Base-by-base conservation (phyloP, 2,329 filamentous ascomycete species). In the Penicillium sp. region DNA sequence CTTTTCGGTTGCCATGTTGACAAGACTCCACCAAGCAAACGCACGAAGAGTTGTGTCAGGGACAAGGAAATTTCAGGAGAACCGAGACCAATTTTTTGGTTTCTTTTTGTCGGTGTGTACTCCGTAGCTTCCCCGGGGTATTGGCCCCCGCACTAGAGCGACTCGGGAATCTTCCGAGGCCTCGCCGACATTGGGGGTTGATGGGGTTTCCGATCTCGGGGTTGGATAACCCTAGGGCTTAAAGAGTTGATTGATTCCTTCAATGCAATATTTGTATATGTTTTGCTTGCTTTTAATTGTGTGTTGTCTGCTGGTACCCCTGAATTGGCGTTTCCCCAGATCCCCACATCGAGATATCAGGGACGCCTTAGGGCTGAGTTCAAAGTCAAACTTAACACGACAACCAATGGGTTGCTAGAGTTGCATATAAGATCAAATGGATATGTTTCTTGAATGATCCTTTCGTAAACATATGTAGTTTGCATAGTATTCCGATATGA, bases 1-100 rank as follows among this genome's bases (percentile, higher is more conserved):
- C 47, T 63, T 62, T 44, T 63, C 61, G n/a, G 51, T 40, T 26
- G 56, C 58, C 61, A 66, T 69, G 26, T 29, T 60, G 52, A 42
- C 32, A 41, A 19, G 30, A 30, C 27, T 14, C 48, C 29, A 32
- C 16, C 38, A 34, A 52, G 30, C 4, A 13, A 18, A 5, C 16
- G n/a, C 46, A 56, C 38, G n/a, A 18, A 42, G 23, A 27, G 32
- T 36, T 9, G 29, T 40, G 38, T n/a, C 19, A 50, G 10, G 34
- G 40, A 18, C 18, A 18, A 41, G 23, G 26, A 47, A 35, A 19
- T 32, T 14, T 16, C 35, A 45, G 29, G 39, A 38, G 23, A 36
- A 14, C 13, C 10, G 14, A 38, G n/a, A n/a, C 11, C 44, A 46
- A 48, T 48, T 53, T 55, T 39, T 53, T 48, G 34, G 34, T 51